Evolutionary conservation across 805 yeast genomes (phyloP), one percentile per base, ranked within the genome.

Genomic region (Pichia exigua): DNA sequence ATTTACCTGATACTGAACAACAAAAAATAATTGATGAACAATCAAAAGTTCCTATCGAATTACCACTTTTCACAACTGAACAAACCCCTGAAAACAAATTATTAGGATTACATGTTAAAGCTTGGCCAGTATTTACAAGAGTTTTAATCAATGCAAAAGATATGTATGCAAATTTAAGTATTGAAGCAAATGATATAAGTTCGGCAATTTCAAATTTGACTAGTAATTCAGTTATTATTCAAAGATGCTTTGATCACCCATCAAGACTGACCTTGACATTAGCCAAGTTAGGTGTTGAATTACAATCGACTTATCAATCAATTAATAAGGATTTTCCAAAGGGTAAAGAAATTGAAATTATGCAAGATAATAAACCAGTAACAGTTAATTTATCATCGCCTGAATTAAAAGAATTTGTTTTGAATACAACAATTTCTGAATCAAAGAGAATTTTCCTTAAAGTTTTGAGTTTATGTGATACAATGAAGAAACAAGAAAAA

Each of bases 41-140:
- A 22, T 17, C 58, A 13, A 54, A 54, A 42, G 43, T 30, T 13
- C 57, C 61, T 21, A 49, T 62, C 12, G 59, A 57, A 18, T 50
- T 61, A 18, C 61, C 61, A 5, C 47, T 58, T 11, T 54, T 54
- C 24, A 57, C 61, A 7, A 58, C 61, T 12, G 59, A 58, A 15
- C 46, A 54, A 24, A 57, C 65, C 3, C 50, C 52, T 8, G 66
- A 62, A 49, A 54, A 57, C 38, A 55, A 53, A 40, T 48, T 64
- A 18, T 43, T 60, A 30, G 57, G 55, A 4, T 49, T 60, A 10
- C 57, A 55, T 35, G 57, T 58, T 6, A 58, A 55, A n/a, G 67
- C 61, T 1, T 65, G 68, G 68, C 66, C 67, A 7, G 52, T 49
- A 2, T 65, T 63, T 44, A 46, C 62, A 6, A 56, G 59, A 40